These are phyloP conservation scores for Scalesia atractyloides DNA, from an alignment of 129 eudicot genomes.

Conservation along the genomic window DNA sequence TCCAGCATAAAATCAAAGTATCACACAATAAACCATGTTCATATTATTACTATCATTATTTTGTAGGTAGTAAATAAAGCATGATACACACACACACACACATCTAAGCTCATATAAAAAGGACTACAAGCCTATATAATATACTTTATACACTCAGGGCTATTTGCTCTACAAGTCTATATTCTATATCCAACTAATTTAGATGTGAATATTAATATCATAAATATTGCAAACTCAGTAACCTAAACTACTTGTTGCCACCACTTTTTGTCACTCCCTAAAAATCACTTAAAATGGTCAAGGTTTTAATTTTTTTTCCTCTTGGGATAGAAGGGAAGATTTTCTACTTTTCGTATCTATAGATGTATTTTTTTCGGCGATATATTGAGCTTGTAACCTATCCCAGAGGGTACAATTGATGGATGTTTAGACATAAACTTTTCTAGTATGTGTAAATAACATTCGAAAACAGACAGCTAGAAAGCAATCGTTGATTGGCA, in stretches of 20 bases:
- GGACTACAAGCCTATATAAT: background rate
- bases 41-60: background rate
- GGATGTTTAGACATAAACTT: background rate
- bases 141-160: background rate
- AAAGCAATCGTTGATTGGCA: background rate
- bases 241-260: background rate
- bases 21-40: no score
- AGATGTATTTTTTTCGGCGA: background rate
- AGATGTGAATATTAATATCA: background rate
- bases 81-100: no score
- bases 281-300: background rate
- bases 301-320: background rate
- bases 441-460: background rate
- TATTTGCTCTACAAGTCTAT: background rate
- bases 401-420: background rate
- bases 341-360: background rate
- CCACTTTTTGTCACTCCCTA: background rate
- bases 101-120: background rate
- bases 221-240: background rate
- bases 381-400: background rate
- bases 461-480: slow-evolving; percentile 4
- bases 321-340: background rate
- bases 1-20: background rate
- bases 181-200: background rate
- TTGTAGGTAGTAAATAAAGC: background rate